A percentile compares a stretch with the other conserved stretches of the same genome.
Conservation (phyloP, 371 early-diverging fungal genomes). For the Coemansia sp. region DNA sequence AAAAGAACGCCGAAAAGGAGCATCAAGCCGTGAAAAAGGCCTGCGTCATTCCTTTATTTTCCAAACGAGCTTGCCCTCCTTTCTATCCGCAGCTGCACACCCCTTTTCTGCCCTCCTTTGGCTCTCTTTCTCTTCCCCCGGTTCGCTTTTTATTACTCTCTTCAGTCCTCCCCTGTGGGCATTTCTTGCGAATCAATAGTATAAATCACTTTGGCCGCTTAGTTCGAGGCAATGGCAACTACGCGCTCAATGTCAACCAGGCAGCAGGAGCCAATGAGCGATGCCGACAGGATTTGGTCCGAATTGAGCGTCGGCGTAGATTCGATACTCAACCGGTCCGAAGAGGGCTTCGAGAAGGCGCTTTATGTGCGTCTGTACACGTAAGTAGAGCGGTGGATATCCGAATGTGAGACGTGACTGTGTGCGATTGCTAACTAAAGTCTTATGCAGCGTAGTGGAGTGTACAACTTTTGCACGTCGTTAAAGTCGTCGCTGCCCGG, state of each 20-base stretch:
- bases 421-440: not conserved
- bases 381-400: conserved; percentile 8
- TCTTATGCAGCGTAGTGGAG: conserved; percentile 20
- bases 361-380: conserved; percentile 88
- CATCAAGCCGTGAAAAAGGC: too few relatives aligned
- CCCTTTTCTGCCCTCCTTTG: not conserved
- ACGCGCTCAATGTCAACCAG: not conserved
- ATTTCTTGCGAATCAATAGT: not conserved
- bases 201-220: not conserved
- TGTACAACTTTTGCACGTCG: conserved; percentile 47
- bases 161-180: not conserved
- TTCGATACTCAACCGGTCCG: conserved; percentile 74
- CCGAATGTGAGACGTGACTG: not conserved
- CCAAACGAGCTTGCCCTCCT: not conserved
- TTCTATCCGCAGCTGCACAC: not conserved
- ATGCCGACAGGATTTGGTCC: conserved; percentile 56
- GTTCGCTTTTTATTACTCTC: not conserved
- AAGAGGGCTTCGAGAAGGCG: conserved; percentile 69
- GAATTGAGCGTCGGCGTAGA: conserved; percentile 76
- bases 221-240: not conserved
- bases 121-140: not conserved
- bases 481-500: conserved; percentile 17
- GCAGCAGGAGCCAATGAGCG: conserved; percentile 8
- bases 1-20: too few relatives aligned
- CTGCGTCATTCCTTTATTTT: too few relatives aligned